phyloP scores from a whole-genome alignment of 768 basidiomycete species.

The Wakefieldia striispora region DNA sequence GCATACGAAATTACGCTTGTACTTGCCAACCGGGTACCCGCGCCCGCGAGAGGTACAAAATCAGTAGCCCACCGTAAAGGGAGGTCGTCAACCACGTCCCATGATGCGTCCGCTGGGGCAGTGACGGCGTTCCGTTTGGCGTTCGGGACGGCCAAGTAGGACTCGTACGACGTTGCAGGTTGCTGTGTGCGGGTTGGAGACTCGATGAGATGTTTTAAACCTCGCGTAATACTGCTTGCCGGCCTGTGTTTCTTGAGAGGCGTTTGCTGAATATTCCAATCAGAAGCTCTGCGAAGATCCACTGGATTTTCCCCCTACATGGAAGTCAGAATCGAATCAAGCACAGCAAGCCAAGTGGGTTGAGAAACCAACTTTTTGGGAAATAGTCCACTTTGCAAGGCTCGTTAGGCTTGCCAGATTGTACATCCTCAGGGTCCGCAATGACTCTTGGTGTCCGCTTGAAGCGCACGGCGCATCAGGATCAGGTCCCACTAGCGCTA shows the following conservation, averaged over 20 bases:
- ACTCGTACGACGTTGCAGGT: conserved; percentile 23
- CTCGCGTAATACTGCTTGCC: conserved; percentile 58
- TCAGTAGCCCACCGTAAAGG: conserved; percentile 87
- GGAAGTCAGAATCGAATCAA: conserved; percentile 1
- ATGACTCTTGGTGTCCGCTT: conserved; percentile 52
- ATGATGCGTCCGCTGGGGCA: conserved; percentile 47
- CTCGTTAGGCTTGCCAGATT: conserved; percentile 72
- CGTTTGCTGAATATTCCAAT: conserved; percentile 51
- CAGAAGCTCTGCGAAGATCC: conserved; percentile 51
- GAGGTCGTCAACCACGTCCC: conserved; percentile 74
- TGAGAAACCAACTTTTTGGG: conserved; percentile 53
- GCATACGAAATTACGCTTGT: conserved; percentile 63
- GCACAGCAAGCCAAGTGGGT: not conserved
- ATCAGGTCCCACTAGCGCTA: conserved; percentile 70
- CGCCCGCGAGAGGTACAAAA: conserved; percentile 71
- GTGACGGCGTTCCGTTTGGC: conserved; percentile 23
- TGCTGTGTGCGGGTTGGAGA: conserved; percentile 32
- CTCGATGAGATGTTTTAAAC: conserved; percentile 58
- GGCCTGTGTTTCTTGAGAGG: conserved; percentile 47
- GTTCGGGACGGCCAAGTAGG: conserved; percentile 32
- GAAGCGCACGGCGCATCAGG: conserved; percentile 39
- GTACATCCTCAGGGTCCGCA: conserved; percentile 74
- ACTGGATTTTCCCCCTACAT: conserved; percentile 58
- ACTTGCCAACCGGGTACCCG: conserved; percentile 61
- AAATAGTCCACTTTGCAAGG: conserved; percentile 70